Base-by-base conservation (phyloP, 2,329 filamentous ascomycete species). In the Laburnicola sp. region DNA sequence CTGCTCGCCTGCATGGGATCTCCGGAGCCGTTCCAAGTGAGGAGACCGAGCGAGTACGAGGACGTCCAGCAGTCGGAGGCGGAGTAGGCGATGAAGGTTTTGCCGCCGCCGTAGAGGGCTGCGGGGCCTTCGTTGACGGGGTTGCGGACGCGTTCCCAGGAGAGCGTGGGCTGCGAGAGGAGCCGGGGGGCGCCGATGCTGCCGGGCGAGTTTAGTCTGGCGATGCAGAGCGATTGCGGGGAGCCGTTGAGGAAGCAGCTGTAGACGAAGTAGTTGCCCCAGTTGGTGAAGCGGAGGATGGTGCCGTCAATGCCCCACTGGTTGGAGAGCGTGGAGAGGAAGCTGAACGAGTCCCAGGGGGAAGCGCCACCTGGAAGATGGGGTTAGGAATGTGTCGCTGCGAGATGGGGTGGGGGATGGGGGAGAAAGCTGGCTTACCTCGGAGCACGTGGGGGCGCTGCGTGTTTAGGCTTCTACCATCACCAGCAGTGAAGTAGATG, bases 41-140 rank as follows among this genome's bases (percentile, higher is more conserved):
- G 69, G 11, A 81, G 65, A 0, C 80, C 82, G 2, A 85, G 72
- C 23, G 76, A 76, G 63, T 85, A 84, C 46, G 76, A 73, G 0
- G 77, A 64, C 0, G 79, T 81, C 80, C 80, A 83, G 73, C 81
- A 84, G 65, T 79, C 80, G 51, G 77, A 81, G 1, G 80, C 82
- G 4, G 78, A 81, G 69, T 79, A 85, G 1, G 76, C 72, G 35
- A 84, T 64, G 54, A 78, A 83, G 0, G 79, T 82, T 49, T 76
- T 78, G 8, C 79, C 79, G 22, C 75, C 75, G 35, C 78, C 75
- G 62, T 84, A 84, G 22, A 85, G 70, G 0, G 79, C 79, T 2
- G 76, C 75, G 0, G 80, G 75, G 0, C 80, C 82, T 59, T 85
- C 82, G 59, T 84, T 82, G 1, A 85, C 81, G 0, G 80, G 76